phyloP scores from a whole-genome alignment of 768 basidiomycete genomes.

The Boletus eberwhitei region DNA sequence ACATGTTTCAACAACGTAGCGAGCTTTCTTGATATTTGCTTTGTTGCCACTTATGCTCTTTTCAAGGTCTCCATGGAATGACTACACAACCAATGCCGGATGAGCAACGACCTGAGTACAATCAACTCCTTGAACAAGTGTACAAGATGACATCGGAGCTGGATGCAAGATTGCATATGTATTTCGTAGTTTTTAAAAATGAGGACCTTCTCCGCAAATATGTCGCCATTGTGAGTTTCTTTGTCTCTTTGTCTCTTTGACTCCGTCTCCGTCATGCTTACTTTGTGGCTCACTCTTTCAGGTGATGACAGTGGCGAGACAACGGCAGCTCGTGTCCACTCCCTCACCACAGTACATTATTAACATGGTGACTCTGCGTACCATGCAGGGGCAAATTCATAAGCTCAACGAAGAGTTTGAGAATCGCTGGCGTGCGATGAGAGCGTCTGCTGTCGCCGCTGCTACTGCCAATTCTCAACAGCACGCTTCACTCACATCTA shows the following conservation, averaged over 20 bases:
- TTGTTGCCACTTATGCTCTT: constrained; percentile 9
- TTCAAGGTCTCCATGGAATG: constrained; percentile 37
- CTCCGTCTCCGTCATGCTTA: background rate
- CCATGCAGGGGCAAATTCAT: constrained; percentile 43
- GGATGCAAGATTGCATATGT: constrained; percentile 48
- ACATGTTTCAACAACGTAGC: constrained; percentile 33
- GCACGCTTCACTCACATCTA: background rate
- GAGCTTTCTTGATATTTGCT: constrained; percentile 13
- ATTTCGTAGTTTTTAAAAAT: constrained; percentile 43
- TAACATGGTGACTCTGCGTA: constrained; percentile 37
- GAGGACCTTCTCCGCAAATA: constrained; percentile 49
- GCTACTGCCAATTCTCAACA: constrained; percentile 5
- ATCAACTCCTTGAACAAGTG: constrained; percentile 46
- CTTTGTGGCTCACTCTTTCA: constrained; percentile 19
- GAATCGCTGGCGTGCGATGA: constrained; percentile 26
- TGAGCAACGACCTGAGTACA: constrained; percentile 55
- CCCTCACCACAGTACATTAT: constrained; percentile 33
- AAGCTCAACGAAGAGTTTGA: constrained; percentile 41
- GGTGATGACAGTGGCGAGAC: constrained; percentile 43
- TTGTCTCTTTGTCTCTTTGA: constrained; percentile 8
- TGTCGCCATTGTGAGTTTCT: constrained; percentile 49
- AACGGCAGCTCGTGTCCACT: constrained; percentile 24
- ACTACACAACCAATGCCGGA: constrained; percentile 41
- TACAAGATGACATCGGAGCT: constrained; percentile 44
- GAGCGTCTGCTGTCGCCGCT: constrained; percentile 5